These are phyloP conservation scores for Lactuca saligna DNA, from an alignment of 129 eudicot species.

Conservation along the genomic window DNA sequence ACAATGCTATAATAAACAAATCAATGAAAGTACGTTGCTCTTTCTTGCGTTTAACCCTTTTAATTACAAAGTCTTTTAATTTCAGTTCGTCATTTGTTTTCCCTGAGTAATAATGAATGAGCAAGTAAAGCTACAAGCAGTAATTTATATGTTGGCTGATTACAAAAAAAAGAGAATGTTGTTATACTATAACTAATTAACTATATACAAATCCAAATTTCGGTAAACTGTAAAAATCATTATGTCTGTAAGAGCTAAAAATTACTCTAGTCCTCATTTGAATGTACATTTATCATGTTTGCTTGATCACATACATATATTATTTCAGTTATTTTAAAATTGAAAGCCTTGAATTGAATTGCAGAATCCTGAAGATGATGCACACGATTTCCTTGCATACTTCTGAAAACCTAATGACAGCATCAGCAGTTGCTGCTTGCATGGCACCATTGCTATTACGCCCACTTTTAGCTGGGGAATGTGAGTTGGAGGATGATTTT, in stretches of 20 bases:
- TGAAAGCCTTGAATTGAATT: slow-evolving; percentile 2
- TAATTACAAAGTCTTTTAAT: no score
- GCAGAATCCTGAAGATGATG: slow-evolving; percentile 96
- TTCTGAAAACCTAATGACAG: slow-evolving; percentile 83
- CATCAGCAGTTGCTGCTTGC: slow-evolving; percentile 96
- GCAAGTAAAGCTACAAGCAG: no score
- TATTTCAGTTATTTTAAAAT: no score
- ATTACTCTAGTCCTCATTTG: neutral
- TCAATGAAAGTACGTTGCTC: neutral
- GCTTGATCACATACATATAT: neutral
- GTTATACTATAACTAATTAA: no score
- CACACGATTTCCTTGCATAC: slow-evolving; percentile 73
- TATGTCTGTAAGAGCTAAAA: no score
- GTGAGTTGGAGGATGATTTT: slow-evolving; percentile 86
- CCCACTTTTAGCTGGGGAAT: slow-evolving; percentile 98
- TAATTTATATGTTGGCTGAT: no score
- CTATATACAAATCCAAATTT: no score
- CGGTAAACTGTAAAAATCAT: no score
- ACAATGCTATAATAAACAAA: no score
- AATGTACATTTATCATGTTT: neutral
- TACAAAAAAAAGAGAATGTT: no score
- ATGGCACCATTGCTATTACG: slow-evolving; percentile 98
- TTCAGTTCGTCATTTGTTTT: no score
- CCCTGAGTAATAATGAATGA: no score
- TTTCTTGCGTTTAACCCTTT: neutral